Conservation (phyloP, 2,329 filamentous ascomycete genomes). For the Ceratocystis huliohia region DNA sequence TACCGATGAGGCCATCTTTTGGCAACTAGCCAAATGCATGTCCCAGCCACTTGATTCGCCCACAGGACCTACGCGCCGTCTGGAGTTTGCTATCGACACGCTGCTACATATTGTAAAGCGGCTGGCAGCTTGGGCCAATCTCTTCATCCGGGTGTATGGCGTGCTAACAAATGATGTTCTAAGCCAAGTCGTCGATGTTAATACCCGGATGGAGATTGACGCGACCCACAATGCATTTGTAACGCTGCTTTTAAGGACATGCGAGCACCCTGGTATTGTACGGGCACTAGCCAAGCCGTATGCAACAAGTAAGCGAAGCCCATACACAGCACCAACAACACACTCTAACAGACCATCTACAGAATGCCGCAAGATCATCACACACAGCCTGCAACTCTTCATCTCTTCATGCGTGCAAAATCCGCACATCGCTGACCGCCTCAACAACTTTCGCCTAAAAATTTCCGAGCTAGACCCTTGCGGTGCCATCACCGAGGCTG, state of each 20-base stretch:
- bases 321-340: not conserved
- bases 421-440: constrained; percentile 39
- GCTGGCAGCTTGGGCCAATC: constrained; percentile 46
- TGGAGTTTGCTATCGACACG: constrained; percentile 31
- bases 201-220: constrained; percentile 45
- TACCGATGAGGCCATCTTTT: constrained; percentile 82
- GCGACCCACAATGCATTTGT: constrained; percentile 50
- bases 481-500: not conserved
- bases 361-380: constrained; percentile 39
- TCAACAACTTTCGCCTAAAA: constrained; percentile 47
- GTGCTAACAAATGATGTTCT: constrained; percentile 39
- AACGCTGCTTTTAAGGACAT: constrained; percentile 47
- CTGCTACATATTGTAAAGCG: constrained; percentile 38
- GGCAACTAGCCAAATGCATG: constrained; percentile 70
- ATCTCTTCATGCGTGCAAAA: constrained; percentile 45
- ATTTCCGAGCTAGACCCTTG: constrained; percentile 39
- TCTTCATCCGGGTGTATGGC: constrained; percentile 41
- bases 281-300: constrained; percentile 39
- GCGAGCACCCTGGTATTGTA: constrained; percentile 46
- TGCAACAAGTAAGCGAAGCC: constrained; percentile 25
- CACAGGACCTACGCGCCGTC: not conserved
- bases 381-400: constrained; percentile 40
- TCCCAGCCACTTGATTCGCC: constrained; percentile 1
- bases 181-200: constrained; percentile 33
- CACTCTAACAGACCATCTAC: constrained; percentile 4